Evolutionary conservation across 768 basidiomycete genomes (phyloP), one percentile per base, ranked within the genome.

Genomic region (Dioszegia crocea): DNA sequence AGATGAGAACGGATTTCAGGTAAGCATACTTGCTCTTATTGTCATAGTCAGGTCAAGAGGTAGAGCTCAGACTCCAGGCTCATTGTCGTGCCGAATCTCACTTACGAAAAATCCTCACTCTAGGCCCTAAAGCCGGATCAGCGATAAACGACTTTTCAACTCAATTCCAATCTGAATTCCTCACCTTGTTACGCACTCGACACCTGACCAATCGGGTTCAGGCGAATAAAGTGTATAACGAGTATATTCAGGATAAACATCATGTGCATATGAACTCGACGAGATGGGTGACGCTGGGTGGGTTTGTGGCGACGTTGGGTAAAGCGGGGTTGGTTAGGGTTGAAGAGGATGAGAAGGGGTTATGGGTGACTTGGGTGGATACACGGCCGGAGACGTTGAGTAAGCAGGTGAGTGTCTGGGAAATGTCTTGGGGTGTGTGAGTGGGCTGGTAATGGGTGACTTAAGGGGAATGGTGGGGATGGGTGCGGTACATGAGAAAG

Each of bases 191-290:
- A 12, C 91, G 89, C 12, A 82, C 94, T 65, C 82, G 92, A 85
- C 92, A 90, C 76, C 88, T 89, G 11, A 98, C 96, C 2, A 94
- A 97, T 76, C 88, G 96, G 46, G 91, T 98, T 31, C 84, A 86
- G 64, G 91, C 91, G 26, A 99, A 99, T 73, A 86, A 84, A 46
- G 94, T 98, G 14, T 99, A 99, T 68, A 93, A 99, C 77, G 96
- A 98, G 76, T 94, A 90, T 78, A 99, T 99, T 65, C 83, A 88
- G 57, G 93, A 97, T 79, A 93, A 92, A 79, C 74, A 80, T 44
- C 96, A 98, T 77, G 80, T 96, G 29, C 96, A 99, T 80, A 99
- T 99, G 96, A 99, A 99, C 78, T 79, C 93, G 5, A 98, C 96
- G 14, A 86, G 90, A 48, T 99, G 94, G 92, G 90, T 97, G 27